phyloP scores from a whole-genome alignment of 352 stramenopile species.

The Phytopythium boreale region DNA sequence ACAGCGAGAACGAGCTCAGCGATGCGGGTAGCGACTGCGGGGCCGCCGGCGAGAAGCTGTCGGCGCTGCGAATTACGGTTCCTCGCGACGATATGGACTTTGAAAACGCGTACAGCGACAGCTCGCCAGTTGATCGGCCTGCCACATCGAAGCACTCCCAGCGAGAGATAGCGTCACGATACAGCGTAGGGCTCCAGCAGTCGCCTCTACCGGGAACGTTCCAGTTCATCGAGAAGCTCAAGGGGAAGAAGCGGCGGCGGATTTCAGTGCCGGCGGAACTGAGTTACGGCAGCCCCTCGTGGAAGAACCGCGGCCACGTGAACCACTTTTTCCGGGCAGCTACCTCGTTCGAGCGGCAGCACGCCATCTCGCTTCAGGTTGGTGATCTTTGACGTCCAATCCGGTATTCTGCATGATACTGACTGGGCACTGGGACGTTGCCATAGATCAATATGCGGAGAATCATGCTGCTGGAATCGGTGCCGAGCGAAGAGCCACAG shows the following conservation, averaged over 20 bases:
- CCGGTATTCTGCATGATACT: neutral
- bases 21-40: neutral
- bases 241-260: conserved; percentile 54
- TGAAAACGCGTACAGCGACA: neutral
- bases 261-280: conserved; percentile 39
- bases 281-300: conserved; percentile 42
- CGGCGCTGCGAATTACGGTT: neutral
- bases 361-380: conserved; percentile 58
- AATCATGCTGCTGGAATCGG: conserved; percentile 35
- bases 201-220: conserved; percentile 51
- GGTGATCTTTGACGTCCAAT: neutral
- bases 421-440: conserved; percentile 2
- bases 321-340: conserved; percentile 56
- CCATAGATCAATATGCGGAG: conserved; percentile 36
- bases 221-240: conserved; percentile 53
- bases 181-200: neutral
- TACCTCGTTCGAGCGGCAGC: conserved; percentile 44
- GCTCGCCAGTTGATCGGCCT: neutral
- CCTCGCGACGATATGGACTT: neutral
- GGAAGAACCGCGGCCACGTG: conserved; percentile 54
- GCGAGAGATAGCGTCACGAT: neutral
- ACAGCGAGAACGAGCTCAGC: conserved; percentile 1
- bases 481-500: neutral
- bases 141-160: neutral
- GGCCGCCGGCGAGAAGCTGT: neutral